Evolutionary conservation across 1,284 basidiomycete genomes (phyloP).

Genomic region (Sporisorium exsertum): DNA sequence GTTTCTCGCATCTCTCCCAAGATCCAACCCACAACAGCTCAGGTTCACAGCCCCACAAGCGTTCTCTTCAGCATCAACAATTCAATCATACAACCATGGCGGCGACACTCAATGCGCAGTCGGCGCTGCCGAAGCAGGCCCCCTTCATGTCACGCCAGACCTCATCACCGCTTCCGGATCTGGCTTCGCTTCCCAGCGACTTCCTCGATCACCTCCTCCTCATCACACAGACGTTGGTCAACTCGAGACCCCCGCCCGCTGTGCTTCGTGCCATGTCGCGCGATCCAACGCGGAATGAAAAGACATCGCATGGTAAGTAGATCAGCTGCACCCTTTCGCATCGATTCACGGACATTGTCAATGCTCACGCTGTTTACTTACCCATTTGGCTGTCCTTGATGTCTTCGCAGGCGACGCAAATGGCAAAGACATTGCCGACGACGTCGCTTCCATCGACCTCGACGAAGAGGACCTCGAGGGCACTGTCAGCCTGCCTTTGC

Average conservation of each 20-base stretch:
- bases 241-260: slow-evolving; percentile 49
- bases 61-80: background rate
- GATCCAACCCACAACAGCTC: background rate
- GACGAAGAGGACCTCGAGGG: slow-evolving; percentile 21
- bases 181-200: slow-evolving; percentile 52
- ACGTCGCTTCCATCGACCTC: slow-evolving; percentile 46
- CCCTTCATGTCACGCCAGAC: slow-evolving; percentile 53
- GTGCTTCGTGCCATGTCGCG: slow-evolving; percentile 40
- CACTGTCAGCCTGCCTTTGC: slow-evolving; percentile 54
- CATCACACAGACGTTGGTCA: slow-evolving; percentile 58
- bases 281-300: slow-evolving; percentile 31
- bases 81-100: slow-evolving; percentile 19
- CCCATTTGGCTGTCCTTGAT: background rate
- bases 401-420: slow-evolving; percentile 9
- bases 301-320: slow-evolving; percentile 16
- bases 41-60: background rate
- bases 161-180: slow-evolving; percentile 55
- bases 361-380: background rate
- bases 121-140: slow-evolving; percentile 25
- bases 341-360: background rate
- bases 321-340: background rate
- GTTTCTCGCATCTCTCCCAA: background rate
- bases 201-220: slow-evolving; percentile 64
- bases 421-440: slow-evolving; percentile 30
- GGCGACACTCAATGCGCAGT: slow-evolving; percentile 29